These are phyloP conservation scores for Pilaira anomala DNA, from an alignment of 192 early-diverging fungal genomes.

Conservation along the genomic window DNA sequence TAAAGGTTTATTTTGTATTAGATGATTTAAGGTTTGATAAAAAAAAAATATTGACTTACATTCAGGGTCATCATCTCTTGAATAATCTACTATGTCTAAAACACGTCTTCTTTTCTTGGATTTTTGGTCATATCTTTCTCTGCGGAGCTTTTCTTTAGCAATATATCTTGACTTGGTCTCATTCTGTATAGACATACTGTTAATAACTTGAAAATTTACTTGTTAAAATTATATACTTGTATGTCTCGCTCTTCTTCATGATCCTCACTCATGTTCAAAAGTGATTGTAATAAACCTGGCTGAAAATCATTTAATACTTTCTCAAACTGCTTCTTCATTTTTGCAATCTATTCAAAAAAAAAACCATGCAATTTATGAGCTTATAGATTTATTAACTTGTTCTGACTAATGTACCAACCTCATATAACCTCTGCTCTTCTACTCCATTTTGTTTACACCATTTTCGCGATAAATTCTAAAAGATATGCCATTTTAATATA, in stretches of 20 bases:
- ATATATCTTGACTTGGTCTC: slow-evolving; percentile 1
- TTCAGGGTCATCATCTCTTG: neutral
- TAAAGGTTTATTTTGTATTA: neutral
- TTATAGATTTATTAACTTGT: neutral
- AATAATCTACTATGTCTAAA: slow-evolving; percentile 13
- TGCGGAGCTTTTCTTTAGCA: slow-evolving; percentile 5
- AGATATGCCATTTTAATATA: no score
- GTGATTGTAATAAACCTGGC: slow-evolving; percentile 22
- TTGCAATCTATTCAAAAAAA: slow-evolving; percentile 44
- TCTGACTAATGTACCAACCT: slow-evolving; percentile 30
- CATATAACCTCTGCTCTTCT: slow-evolving; percentile 70
- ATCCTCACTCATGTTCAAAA: neutral
- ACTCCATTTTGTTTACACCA: slow-evolving; percentile 63
- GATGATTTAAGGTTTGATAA: neutral
- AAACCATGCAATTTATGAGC: neutral
- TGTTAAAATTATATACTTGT: neutral
- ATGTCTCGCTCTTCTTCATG: neutral
- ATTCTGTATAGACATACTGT: neutral
- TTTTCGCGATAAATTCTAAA: slow-evolving; percentile 44
- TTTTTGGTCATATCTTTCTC: slow-evolving; percentile 24
- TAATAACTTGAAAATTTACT: neutral
- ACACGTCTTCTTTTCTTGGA: slow-evolving; percentile 17
- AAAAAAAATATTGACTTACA: neutral
- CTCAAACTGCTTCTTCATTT: slow-evolving; percentile 64
- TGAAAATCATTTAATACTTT: slow-evolving; percentile 51